Evolutionary conservation across 2,329 filamentous ascomycete species (phyloP).

Genomic region (Teratosphaeria epicoccoides): DNA sequence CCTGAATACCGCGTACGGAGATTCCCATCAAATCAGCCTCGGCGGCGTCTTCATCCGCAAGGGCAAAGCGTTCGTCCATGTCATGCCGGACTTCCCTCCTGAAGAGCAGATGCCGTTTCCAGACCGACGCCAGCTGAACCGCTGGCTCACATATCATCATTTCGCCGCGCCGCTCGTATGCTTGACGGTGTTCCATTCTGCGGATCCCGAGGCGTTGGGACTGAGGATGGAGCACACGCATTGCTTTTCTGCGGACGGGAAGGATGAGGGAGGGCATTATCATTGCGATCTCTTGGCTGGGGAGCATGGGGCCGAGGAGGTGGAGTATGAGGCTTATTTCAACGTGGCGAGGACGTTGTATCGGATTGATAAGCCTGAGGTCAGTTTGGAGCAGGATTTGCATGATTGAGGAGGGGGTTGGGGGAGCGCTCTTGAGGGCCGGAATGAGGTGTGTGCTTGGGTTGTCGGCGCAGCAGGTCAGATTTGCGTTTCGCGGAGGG

Average conservation of each 20-base stretch:
- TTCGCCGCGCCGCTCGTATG: constrained; percentile 23
- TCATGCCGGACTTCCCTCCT: constrained; percentile 24
- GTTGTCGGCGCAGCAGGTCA: no score
- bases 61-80: constrained; percentile 19
- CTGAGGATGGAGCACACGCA: constrained; percentile 25
- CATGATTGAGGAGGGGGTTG: neutral
- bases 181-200: constrained; percentile 20
- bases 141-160: constrained; percentile 21
- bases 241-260: constrained; percentile 18
- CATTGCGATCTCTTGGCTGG: constrained; percentile 16
- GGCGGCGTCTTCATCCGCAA: constrained; percentile 21
- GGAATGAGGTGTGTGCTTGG: no score
- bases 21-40: constrained; percentile 14
- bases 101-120: constrained; percentile 15
- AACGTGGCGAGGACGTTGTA: constrained; percentile 22
- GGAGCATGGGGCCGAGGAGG: constrained; percentile 9
- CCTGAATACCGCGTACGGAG: constrained; percentile 14
- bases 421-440: no score
- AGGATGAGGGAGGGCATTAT: constrained; percentile 21
- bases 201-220: constrained; percentile 19
- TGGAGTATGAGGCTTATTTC: constrained; percentile 25
- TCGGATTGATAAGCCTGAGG: constrained; percentile 20
- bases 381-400: constrained; percentile 11
- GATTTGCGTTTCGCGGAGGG: no score
- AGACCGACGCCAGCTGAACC: constrained; percentile 16